Base-by-base conservation (phyloP, 768 basidiomycete species). In the Termitomyces sp. region DNA sequence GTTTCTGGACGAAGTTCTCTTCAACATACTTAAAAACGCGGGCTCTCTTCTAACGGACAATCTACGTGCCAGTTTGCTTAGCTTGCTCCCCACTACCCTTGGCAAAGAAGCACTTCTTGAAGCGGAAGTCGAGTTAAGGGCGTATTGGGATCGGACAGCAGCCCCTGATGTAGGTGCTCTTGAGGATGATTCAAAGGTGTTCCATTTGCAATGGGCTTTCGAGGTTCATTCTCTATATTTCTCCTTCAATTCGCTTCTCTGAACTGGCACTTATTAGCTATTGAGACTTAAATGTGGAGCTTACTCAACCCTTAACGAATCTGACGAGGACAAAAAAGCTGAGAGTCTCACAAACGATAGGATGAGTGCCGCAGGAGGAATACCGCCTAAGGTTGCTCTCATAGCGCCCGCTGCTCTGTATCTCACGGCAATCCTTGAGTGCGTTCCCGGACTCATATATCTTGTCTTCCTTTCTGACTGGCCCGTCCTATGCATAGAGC, bases 381-480 rank as follows among this genome's bases (percentile, higher is more conserved):
- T 77, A 13, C 76, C 85, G 36, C 84, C 86, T 20, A 82, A 79
- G 55, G 72, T 83, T 20, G 72, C 81, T 7, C 79, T 90, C 9
- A 73, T 95, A 28, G 87, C 89, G 9, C 93, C 93, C 4, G 92
- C 94, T 36, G 89, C 92, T 20, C 71, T 97, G 48, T 97, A 96
- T 79, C 81, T 96, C 55, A 96, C 95, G 2, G 94, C 94, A 8
- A 92, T 96, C 64, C 79, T 97, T 35, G 95, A 97, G 94, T 96
- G 73, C 78, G 94, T 84, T 60, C 58, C 56, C 66, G 65, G 56
- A 60, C 44, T 63, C 68, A 48, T 59, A 39, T 61, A 44, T 62
- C 57, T 58, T 59, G 61, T 66, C 58, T 63, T 65, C 63, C 63
- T 62, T 67, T 68, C 70, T 76, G 57, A 75, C 66, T 63, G 64